Evolutionary conservation across 306 rosid species (phyloP).

Genomic region (Vigna mungo): DNA sequence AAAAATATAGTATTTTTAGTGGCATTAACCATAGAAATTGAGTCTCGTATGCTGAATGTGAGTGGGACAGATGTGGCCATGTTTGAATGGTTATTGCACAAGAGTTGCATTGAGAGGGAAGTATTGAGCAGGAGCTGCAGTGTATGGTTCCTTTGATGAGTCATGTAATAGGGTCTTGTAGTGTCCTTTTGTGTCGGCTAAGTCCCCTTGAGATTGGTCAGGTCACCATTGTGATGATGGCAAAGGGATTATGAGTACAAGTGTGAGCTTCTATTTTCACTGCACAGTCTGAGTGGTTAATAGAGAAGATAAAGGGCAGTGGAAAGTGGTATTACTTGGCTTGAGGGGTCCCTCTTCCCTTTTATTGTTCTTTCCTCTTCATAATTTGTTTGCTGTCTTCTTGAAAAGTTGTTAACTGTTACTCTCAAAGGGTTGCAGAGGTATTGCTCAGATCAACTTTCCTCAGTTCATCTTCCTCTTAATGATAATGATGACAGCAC

Average conservation of each 20-base stretch:
- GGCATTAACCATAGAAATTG: conserved; percentile 31
- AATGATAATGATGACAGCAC: not conserved
- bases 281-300: conserved; percentile 38
- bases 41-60: conserved; percentile 11
- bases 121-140: conserved; percentile 30
- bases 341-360: conserved; percentile 31
- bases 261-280: conserved; percentile 37
- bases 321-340: conserved; percentile 29
- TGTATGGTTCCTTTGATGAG: conserved; percentile 16
- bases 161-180: conserved; percentile 32
- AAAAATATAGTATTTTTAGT: conserved; percentile 18
- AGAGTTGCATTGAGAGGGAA: conserved; percentile 49
- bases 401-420: too few species aligned
- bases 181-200: conserved; percentile 33
- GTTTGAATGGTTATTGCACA: conserved; percentile 35
- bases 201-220: conserved; percentile 34
- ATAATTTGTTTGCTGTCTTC: too few species aligned
- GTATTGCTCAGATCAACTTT: conserved; percentile 27
- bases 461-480: not conserved
- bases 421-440: conserved; percentile 44
- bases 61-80: conserved; percentile 35
- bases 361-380: not conserved
- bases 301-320: conserved; percentile 31
- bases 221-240: conserved; percentile 37
- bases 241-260: not conserved